Base-by-base conservation (phyloP, 139 green algal genomes). In the Desmodesmus armatus region DNA sequence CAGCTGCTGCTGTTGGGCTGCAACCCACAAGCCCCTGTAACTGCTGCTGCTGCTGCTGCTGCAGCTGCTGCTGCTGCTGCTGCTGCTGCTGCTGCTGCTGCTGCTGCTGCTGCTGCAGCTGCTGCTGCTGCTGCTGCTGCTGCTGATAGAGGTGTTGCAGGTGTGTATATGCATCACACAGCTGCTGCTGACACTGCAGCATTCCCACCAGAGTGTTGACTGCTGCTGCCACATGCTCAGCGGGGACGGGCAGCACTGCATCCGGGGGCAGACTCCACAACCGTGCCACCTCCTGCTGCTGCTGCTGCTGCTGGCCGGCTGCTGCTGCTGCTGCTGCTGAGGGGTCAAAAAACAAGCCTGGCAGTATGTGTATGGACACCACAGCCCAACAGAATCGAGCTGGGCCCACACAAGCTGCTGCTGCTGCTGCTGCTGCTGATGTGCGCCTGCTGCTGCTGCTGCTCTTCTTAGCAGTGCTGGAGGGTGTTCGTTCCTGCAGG, bases 41-140 rank as follows among this genome's bases (percentile, higher is more conserved):
- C 60, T 33, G 69, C 37, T 77, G 69, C 23, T 55, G 21, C 21
- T n/a, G 60, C 17, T 69, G 17, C 13, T 69, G 13, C 11, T 69
- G 17, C 25, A 17, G 15, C 25, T 33, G 11, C 60, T 5, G 21
- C 39, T 31, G 2, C 39, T 31, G 21, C 39, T 31, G 17, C 39
- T 53, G 69, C 39, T 33, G 39, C 39, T 77, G 69, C 41, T 78
- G 40, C 40, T 78, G 25, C 35, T 63, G 33, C 47, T 81, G 74
- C 47, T 37, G 53, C 76, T 82, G 53, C 33, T 58, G 41, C 3
- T 71, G 27, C 1, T 82, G 25, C 23, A 40, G 25, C 3, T 72
- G 17, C 25, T 23, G 62, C 29, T 23, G 40, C 37, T 58, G 21
- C 1, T 71, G 55, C 76, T 72, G 76, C 76, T n/a, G n/a, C n/a